phyloP scores from a whole-genome alignment of 2,329 filamentous ascomycete genomes.

The Aureobasidium lini region DNA sequence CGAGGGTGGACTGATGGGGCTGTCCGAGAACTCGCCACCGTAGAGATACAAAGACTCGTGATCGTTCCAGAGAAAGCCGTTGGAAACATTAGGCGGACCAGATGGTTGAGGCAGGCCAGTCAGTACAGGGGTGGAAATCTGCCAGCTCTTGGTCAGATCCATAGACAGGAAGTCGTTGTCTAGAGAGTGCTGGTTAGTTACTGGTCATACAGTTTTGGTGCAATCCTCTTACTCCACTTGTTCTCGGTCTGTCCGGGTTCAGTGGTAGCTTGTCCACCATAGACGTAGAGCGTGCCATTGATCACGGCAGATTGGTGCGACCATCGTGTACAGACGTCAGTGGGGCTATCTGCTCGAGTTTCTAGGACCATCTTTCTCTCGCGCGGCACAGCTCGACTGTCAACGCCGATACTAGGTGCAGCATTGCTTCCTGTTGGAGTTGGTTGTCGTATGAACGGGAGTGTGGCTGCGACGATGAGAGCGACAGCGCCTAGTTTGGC shows the following conservation, averaged over 20 bases:
- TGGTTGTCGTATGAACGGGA: slow-evolving; percentile 23
- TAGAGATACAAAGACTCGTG: slow-evolving; percentile 64
- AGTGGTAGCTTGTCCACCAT: slow-evolving; percentile 60
- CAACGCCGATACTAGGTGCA: slow-evolving; percentile 24
- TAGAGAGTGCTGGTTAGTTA: slow-evolving; percentile 23
- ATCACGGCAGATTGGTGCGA: slow-evolving; percentile 59
- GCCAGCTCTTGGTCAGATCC: slow-evolving; percentile 68
- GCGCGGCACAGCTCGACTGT: slow-evolving; percentile 23
- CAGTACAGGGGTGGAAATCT: slow-evolving; percentile 55
- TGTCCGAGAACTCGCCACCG: slow-evolving; percentile 65
- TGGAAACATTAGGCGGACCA: slow-evolving; percentile 62
- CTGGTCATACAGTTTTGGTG: slow-evolving; percentile 14
- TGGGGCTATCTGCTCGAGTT: slow-evolving; percentile 41
- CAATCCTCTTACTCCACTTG: slow-evolving; percentile 56
- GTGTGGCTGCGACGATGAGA: slow-evolving; percentile 21
- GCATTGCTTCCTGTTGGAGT: slow-evolving; percentile 20
- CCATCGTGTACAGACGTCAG: slow-evolving; percentile 58
- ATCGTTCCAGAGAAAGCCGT: slow-evolving; percentile 71
- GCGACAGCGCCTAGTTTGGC: slow-evolving; percentile 13
- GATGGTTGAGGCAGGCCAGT: slow-evolving; percentile 56
- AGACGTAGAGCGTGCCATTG: slow-evolving; percentile 70
- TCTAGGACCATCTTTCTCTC: slow-evolving; percentile 13
- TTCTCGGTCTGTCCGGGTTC: slow-evolving; percentile 50
- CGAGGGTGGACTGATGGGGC: slow-evolving; percentile 48
- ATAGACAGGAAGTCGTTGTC: slow-evolving; percentile 65